A percentile compares a stretch with the other conserved stretches of the same genome.
These are phyloP conservation scores for Hymenoscyphus fraxineus DNA, from an alignment of 2,329 filamentous ascomycete species.

Conservation along the genomic window DNA sequence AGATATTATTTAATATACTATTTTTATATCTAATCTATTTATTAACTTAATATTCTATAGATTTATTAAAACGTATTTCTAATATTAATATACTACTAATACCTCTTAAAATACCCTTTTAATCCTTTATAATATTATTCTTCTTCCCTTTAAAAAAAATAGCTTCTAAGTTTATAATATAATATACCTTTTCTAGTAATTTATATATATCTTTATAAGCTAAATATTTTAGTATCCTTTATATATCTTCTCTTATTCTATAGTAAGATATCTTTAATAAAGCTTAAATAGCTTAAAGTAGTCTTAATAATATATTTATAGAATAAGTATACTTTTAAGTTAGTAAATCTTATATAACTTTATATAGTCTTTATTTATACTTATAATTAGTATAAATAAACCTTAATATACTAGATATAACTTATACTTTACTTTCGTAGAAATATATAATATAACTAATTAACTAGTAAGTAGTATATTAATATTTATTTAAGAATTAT, in stretches of 20 bases:
- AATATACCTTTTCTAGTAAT: too few species aligned
- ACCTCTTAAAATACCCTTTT: too few species aligned
- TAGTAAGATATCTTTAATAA: neutral
- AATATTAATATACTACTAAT: too few species aligned
- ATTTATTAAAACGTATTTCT: too few species aligned
- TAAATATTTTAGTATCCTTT: neutral
- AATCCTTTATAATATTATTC: too few species aligned
- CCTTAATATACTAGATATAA: neutral
- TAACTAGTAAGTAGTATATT: neutral
- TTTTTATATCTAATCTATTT: too few species aligned
- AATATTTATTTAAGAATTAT: neutral
- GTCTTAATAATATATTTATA: neutral
- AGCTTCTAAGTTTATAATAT: too few species aligned
- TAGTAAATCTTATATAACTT: neutral
- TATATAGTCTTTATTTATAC: neutral
- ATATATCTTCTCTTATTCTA: neutral
- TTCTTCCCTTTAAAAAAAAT: too few species aligned
- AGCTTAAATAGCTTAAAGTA: neutral
- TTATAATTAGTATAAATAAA: neutral
- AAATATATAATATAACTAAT: neutral
- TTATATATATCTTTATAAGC: neutral
- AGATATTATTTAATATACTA: too few species aligned
- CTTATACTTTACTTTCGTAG: neutral
- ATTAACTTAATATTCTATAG: too few species aligned
- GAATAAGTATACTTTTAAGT: neutral